A percentile compares a stretch with the other conserved stretches of the same genome.
Conservation (phyloP, 1,284 basidiomycete species). For the Melampsora americana region DNA sequence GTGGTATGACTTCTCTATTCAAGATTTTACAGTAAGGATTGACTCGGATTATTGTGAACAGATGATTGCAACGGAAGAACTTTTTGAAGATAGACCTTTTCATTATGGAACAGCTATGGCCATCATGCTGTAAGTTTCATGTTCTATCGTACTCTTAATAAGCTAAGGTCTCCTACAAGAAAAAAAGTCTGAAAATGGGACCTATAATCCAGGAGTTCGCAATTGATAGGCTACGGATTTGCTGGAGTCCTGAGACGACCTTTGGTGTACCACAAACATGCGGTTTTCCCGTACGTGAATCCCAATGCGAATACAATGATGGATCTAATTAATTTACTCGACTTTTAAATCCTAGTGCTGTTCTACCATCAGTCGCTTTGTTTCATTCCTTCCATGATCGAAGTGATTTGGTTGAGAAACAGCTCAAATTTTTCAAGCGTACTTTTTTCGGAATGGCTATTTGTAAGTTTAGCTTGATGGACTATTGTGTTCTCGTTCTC, state of each 20-base stretch:
- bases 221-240: slow-evolving; percentile 37
- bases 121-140: slow-evolving; percentile 34
- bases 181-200: not conserved
- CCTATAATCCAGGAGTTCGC: slow-evolving; percentile 33
- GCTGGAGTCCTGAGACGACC: slow-evolving; percentile 32
- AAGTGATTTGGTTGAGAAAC: slow-evolving; percentile 10
- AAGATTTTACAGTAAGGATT: not conserved
- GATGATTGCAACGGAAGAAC: slow-evolving; percentile 43
- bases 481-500: not conserved
- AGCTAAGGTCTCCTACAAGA: not conserved
- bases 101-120: slow-evolving; percentile 40
- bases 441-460: slow-evolving; percentile 24
- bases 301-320: not conserved
- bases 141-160: not conserved
- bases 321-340: not conserved
- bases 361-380: slow-evolving; percentile 34
- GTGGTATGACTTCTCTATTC: not conserved
- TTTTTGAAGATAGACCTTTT: slow-evolving; percentile 42
- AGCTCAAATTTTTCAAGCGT: slow-evolving; percentile 33
- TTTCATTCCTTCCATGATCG: slow-evolving; percentile 42
- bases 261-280: slow-evolving; percentile 18
- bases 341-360: not conserved
- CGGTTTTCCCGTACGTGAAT: slow-evolving; percentile 34
- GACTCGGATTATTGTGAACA: not conserved
- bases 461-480: slow-evolving; percentile 13